These are phyloP conservation scores for Coriolopsis trogii DNA, from an alignment of 1,284 basidiomycete species.

Conservation along the genomic window DNA sequence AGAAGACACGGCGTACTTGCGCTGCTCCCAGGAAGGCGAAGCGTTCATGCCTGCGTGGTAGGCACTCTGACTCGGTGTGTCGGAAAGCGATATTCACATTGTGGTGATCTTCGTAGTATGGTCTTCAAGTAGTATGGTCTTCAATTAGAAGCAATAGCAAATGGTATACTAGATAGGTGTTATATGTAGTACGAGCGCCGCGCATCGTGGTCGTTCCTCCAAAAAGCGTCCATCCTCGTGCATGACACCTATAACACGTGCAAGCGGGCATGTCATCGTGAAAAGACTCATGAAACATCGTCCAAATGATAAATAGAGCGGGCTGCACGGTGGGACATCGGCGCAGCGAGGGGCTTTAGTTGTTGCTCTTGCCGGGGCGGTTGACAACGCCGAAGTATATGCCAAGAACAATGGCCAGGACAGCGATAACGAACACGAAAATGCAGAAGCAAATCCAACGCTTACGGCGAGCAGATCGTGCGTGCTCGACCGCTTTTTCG, in stretches of 20 bases:
- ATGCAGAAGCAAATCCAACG: conserved; percentile 82
- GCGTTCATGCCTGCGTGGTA: too few relatives aligned
- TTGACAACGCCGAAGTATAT: conserved; percentile 41
- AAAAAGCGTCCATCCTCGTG: neutral
- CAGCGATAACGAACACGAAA: conserved; percentile 47
- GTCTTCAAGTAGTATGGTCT: too few relatives aligned
- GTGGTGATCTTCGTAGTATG: too few relatives aligned
- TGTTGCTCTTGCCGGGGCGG: conserved; percentile 17
- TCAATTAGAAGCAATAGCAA: too few relatives aligned
- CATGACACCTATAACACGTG: neutral
- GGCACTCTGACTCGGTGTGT: too few relatives aligned
- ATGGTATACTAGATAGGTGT: neutral
- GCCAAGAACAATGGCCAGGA: conserved; percentile 58
- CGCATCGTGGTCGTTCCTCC: too few relatives aligned
- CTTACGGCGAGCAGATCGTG: conserved; percentile 72
- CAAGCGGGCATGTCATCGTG: neutral
- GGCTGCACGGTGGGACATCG: neutral
- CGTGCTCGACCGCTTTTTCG: conserved; percentile 73
- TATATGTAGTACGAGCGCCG: too few relatives aligned
- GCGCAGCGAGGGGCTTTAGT: neutral
- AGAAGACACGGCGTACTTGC: too few relatives aligned
- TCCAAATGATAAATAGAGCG: conserved; percentile 3
- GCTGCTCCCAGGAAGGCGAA: too few relatives aligned
- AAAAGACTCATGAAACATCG: conserved; percentile 8
- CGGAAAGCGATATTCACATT: too few relatives aligned